Evolutionary conservation across 2,329 filamentous ascomycete genomes (phyloP).

Genomic region (Sporothrix brasiliensis): DNA sequence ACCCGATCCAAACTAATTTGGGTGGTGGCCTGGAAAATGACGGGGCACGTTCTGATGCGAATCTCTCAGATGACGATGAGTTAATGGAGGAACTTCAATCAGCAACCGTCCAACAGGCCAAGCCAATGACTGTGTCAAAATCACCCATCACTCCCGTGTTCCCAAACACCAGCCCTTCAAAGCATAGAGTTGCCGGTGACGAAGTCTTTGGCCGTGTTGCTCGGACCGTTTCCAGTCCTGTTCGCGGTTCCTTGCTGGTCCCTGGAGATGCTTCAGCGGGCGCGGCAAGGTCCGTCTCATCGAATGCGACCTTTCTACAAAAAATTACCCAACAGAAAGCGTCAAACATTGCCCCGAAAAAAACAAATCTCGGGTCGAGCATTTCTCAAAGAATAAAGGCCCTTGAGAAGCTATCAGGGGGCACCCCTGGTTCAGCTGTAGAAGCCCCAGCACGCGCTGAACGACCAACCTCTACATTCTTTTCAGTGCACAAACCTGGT

Average conservation of each 20-base stretch:
- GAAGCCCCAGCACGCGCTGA: conserved; percentile 40
- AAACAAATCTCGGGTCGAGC: conserved; percentile 81
- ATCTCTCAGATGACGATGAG: conserved; percentile 71
- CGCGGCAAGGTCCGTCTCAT: conserved; percentile 58
- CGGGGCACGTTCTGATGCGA: conserved; percentile 45
- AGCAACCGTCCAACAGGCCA: conserved; percentile 81
- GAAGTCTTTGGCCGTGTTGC: conserved; percentile 40
- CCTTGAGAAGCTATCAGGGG: conserved; percentile 73
- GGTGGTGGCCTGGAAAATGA: not conserved
- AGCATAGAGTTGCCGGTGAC: conserved; percentile 32
- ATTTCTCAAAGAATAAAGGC: conserved; percentile 96
- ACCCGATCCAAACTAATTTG: conserved; percentile 57
- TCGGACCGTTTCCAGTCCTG: conserved; percentile 56
- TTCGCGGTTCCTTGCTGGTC: conserved; percentile 50
- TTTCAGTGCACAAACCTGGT: conserved; percentile 57
- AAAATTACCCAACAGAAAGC: conserved; percentile 55
- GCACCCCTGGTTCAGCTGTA: conserved; percentile 40
- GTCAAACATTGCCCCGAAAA: conserved; percentile 64
- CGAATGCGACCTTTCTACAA: conserved; percentile 59
- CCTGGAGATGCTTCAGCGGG: conserved; percentile 53
- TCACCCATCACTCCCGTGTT: conserved; percentile 75
- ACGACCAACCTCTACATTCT: conserved; percentile 58
- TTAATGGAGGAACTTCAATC: conserved; percentile 84
- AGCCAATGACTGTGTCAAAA: conserved; percentile 75
- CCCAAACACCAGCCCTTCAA: conserved; percentile 43